phyloP scores from a whole-genome alignment of 345 rosid species.

The Heritiera littoralis region DNA sequence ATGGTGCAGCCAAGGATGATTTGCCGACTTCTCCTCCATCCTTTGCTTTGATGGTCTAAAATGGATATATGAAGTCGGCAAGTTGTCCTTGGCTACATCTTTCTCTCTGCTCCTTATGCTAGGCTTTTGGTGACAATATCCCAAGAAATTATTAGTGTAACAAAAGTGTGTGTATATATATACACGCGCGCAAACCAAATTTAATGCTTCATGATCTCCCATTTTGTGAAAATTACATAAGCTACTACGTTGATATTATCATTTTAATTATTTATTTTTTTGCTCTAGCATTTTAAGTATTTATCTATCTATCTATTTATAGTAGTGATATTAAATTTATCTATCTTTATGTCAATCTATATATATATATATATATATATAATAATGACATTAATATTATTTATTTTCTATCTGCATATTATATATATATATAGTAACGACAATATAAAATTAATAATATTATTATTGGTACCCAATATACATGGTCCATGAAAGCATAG shows the following conservation, averaged over 20 bases:
- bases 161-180: too few species aligned
- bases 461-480: too few species aligned
- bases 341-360: too few species aligned
- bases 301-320: not conserved
- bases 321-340: too few species aligned
- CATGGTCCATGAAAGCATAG: too few species aligned
- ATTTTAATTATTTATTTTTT: too few species aligned
- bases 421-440: too few species aligned
- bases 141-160: not conserved
- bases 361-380: too few species aligned
- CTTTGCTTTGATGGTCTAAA: too few species aligned
- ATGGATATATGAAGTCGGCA: constrained; percentile 31
- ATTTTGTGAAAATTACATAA: not conserved
- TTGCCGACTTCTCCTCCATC: constrained; percentile 39
- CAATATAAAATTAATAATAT: not conserved
- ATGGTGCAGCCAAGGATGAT: constrained; percentile 66
- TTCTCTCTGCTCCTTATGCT: constrained; percentile 46
- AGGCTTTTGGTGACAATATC: constrained; percentile 28
- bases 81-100: constrained; percentile 48
- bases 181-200: not conserved
- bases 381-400: too few species aligned
- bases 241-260: not conserved
- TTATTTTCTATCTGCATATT: too few species aligned
- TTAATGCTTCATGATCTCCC: not conserved
- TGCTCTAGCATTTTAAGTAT: too few species aligned